Percentiles rank a stretch among this genome's conserved stretches.
Conservation (phyloP, 164 flowering plant genomes). For the Aristolochia fimbriata region DNA sequence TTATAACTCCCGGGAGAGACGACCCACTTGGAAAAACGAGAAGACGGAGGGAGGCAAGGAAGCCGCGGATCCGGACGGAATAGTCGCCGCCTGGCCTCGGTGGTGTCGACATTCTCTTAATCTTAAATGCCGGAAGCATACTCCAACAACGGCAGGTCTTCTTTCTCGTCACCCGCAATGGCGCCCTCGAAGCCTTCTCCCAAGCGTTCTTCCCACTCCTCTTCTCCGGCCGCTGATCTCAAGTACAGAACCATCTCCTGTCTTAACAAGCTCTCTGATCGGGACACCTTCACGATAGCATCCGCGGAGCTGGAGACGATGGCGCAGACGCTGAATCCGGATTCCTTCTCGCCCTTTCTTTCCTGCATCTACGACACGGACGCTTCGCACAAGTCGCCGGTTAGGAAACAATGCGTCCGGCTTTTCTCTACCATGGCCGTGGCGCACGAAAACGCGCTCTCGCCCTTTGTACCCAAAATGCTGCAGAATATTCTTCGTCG, state of each 20-base stretch:
- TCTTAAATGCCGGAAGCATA: no score
- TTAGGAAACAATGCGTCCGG: constrained; percentile 54
- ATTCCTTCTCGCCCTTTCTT: constrained; percentile 47
- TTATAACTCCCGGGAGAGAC: no score
- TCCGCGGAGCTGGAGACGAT: constrained; percentile 67
- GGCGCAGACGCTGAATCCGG: constrained; percentile 29
- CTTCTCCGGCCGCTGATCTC: constrained; percentile 32
- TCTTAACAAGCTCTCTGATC: constrained; percentile 72
- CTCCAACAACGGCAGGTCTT: neutral
- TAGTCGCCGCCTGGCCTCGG: no score
- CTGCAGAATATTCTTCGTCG: constrained; percentile 42
- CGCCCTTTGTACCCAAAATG: constrained; percentile 57
- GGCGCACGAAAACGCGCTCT: constrained; percentile 37
- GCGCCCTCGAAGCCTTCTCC: constrained; percentile 5
- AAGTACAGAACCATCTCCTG: constrained; percentile 50
- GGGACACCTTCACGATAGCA: constrained; percentile 68
- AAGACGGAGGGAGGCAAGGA: no score
- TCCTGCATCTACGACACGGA: constrained; percentile 65
- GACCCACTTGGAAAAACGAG: no score
- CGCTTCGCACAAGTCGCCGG: constrained; percentile 56
- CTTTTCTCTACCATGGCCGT: constrained; percentile 47
- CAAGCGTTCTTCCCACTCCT: constrained; percentile 9
- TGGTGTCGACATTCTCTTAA: no score
- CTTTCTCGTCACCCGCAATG: neutral
- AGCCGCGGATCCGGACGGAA: no score